phyloP scores from a whole-genome alignment of 2,329 filamentous ascomycete genomes.

The Exserohilum rostratum region DNA sequence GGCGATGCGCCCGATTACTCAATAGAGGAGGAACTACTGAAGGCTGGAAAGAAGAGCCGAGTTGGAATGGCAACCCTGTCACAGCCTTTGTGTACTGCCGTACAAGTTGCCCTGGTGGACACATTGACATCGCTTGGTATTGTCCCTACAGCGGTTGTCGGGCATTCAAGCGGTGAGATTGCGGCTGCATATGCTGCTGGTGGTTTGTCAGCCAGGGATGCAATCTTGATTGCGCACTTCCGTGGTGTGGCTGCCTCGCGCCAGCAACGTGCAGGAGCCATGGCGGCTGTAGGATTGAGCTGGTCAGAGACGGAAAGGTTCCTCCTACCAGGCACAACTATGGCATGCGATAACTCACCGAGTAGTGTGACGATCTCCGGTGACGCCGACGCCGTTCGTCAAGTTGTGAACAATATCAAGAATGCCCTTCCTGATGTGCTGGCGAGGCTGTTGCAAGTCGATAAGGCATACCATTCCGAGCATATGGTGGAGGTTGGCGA shows the following conservation, averaged over 20 bases:
- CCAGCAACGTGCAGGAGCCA: background rate
- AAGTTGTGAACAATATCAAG: background rate
- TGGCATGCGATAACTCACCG: background rate
- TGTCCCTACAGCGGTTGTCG: constrained; percentile 19
- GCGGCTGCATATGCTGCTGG: constrained; percentile 32
- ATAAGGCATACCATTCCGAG: background rate
- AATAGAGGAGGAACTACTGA: background rate
- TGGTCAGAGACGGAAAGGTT: background rate
- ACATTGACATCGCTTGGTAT: constrained; percentile 18
- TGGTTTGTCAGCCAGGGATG: background rate
- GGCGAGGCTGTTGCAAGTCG: background rate
- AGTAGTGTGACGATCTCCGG: background rate
- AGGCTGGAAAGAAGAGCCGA: background rate
- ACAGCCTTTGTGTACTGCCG: background rate
- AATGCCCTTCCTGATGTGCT: background rate
- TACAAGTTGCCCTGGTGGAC: background rate
- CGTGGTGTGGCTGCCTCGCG: constrained; percentile 47
- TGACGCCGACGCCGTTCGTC: background rate
- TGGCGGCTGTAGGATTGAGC: background rate
- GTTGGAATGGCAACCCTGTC: background rate
- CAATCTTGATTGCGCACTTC: constrained; percentile 9
- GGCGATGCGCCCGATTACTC: too few relatives aligned
- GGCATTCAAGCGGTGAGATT: constrained; percentile 32
- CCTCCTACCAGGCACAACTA: background rate
- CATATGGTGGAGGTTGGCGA: too few relatives aligned